Percentiles rank a stretch among this genome's conserved stretches.
These are phyloP conservation scores for Backusella morwellensis DNA, from an alignment of 192 early-diverging fungal genomes.

Conservation along the genomic window DNA sequence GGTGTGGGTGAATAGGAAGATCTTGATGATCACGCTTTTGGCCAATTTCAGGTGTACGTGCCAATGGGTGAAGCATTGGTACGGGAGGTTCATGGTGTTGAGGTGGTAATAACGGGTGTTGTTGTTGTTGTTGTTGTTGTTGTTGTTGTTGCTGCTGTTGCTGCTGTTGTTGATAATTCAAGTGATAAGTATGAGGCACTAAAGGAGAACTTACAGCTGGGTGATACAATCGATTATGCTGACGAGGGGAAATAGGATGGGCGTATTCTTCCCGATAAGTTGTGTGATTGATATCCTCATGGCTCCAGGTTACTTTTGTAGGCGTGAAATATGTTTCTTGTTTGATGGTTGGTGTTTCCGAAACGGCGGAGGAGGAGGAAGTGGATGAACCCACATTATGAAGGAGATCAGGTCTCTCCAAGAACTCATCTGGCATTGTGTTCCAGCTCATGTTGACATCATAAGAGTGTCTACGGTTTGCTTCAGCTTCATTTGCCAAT, in stretches of 20 bases:
- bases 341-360: neutral
- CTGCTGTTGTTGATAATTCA: neutral
- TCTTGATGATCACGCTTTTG: slow-evolving; percentile 13
- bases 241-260: slow-evolving; percentile 9
- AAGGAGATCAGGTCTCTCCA: slow-evolving; percentile 17
- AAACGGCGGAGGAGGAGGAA: neutral
- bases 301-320: slow-evolving; percentile 15
- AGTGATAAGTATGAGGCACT: neutral
- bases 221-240: slow-evolving; percentile 13
- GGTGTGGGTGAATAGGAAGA: slow-evolving; percentile 1
- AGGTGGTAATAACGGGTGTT: neutral
- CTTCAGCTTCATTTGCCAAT: slow-evolving; percentile 17
- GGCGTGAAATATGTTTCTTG: slow-evolving; percentile 1
- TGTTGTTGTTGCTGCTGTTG: neutral
- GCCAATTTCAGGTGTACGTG: neutral
- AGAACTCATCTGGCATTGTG: slow-evolving; percentile 21
- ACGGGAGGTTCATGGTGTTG: slow-evolving; percentile 7
- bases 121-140: neutral
- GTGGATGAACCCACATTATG: neutral
- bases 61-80: slow-evolving; percentile 13
- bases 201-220: slow-evolving; percentile 10
- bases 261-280: neutral
- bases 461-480: slow-evolving; percentile 33
- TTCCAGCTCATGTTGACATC: slow-evolving; percentile 32
- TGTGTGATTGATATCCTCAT: slow-evolving; percentile 5